Evolutionary conservation across 495 filamentous ascomycete species (phyloP), one percentile per base, ranked within the genome.

Genomic region (Hypoxylon cercidicola): DNA sequence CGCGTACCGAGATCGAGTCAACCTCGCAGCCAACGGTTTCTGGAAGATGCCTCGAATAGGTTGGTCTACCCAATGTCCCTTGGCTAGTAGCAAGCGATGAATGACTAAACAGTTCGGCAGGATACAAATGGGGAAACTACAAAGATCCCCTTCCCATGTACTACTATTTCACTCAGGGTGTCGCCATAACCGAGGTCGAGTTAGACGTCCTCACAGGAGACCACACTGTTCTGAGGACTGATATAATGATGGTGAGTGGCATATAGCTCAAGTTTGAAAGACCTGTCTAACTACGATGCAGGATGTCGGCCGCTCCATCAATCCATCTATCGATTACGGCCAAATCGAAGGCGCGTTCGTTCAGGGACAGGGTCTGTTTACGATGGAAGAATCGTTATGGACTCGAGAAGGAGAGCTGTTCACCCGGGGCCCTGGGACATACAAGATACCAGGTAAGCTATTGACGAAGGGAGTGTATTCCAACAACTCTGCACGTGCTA

Each of bases 141-240:
- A 54, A 60, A 49, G 61, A 69, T n/a, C 66, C 66, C 10, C 88
- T 90, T 2, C 86, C 90, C 61, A 94, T 93, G 92, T 96, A 91
- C 82, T 95, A 88, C 78, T 96, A 96, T 81, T 95, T 93, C 78
- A 95, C 92, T 4, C 91, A 93, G 67, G 92, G 92, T 46, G 90
- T 93, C 18, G 85, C 91, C 0, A 83, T 88, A 4, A 87, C 91
- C 1, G 91, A 94, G 73, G 90, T 93, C 25, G 89, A 94, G 74
- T 86, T 96, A 55, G 92, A 96, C 75, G 92, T 90, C 0, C 73
- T 96, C 45, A 96, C 92, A 0, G 92, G 92, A 18, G 91, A 93
- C 71, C 92, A 90, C 89, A 95, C 91, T 0, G 89, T 89, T 53
- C 77, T 89, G 20, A 85, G 92, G 20, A 86, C 90, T 4, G 92